A percentile compares a stretch with the other conserved stretches of the same genome.
phyloP scores from a whole-genome alignment of 768 basidiomycete species.

The Auricularia sp. region DNA sequence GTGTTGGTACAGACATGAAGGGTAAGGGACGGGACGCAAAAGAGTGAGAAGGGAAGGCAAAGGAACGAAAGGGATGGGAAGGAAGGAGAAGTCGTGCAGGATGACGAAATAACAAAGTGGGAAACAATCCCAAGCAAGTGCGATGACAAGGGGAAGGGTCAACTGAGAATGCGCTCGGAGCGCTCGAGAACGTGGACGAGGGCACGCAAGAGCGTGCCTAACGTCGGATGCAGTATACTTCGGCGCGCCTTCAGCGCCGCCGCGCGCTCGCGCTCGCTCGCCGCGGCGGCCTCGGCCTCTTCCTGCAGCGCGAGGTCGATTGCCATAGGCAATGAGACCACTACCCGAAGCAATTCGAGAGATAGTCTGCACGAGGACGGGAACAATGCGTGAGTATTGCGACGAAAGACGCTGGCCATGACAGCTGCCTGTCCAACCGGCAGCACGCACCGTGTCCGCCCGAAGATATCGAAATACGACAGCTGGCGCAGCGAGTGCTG shows the following conservation, averaged over 20 bases:
- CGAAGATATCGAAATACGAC: constrained; percentile 67
- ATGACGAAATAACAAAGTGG: not conserved
- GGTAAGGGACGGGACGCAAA: no score
- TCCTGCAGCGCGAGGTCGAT: constrained; percentile 1
- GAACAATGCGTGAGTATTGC: constrained; percentile 1
- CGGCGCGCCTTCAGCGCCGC: constrained; percentile 9
- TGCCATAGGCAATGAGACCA: constrained; percentile 1
- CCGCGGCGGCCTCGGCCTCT: constrained; percentile 10
- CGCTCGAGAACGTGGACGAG: constrained; percentile 54
- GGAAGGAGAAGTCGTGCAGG: not conserved
- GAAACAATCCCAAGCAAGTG: not conserved
- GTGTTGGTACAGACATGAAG: no score
- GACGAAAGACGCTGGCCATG: constrained; percentile 38
- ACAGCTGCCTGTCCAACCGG: constrained; percentile 63
- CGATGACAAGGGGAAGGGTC: not conserved
- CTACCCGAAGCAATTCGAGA: not conserved
- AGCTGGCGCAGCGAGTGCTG: constrained; percentile 67
- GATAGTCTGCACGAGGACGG: not conserved
- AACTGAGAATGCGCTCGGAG: constrained; percentile 46
- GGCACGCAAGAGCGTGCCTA: constrained; percentile 51
- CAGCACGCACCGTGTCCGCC: constrained; percentile 67
- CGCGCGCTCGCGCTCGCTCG: constrained; percentile 13
- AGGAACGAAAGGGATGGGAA: no score
- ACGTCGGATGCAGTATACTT: constrained; percentile 42
- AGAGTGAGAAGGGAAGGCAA: no score